Conservation (phyloP, 1,284 basidiomycete genomes). For the Hymenochaete sp. region DNA sequence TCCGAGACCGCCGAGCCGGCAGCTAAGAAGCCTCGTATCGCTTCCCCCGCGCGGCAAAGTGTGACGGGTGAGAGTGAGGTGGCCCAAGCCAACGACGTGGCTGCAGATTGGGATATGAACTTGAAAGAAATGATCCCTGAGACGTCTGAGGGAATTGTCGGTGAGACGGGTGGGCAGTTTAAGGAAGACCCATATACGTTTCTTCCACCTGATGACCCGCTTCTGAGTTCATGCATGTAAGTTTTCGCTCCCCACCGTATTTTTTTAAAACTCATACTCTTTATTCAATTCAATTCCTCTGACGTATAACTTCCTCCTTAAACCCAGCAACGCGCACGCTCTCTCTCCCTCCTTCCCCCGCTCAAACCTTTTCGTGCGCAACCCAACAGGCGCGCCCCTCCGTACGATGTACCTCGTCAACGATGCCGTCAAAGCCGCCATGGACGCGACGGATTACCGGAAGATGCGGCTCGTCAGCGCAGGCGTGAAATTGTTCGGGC, state of each 20-base stretch:
- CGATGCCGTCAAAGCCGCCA: slow-evolving; percentile 70
- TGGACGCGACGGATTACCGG: slow-evolving; percentile 78
- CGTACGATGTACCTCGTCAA: slow-evolving; percentile 90
- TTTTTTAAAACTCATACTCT: background rate
- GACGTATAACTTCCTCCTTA: slow-evolving; percentile 2
- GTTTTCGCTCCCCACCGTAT: too few relatives aligned
- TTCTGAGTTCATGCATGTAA: slow-evolving; percentile 64
- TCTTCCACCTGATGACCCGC: slow-evolving; percentile 61
- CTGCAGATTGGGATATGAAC: slow-evolving; percentile 14
- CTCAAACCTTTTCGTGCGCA: slow-evolving; percentile 78
- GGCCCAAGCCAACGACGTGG: slow-evolving; percentile 14
- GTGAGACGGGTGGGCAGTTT: slow-evolving; percentile 46
- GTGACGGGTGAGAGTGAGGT: background rate
- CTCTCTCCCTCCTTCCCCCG: slow-evolving; percentile 67
- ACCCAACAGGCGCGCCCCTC: slow-evolving; percentile 68
- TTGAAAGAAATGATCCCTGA: slow-evolving; percentile 22
- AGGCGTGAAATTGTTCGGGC: slow-evolving; percentile 71
- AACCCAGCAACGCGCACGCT: slow-evolving; percentile 53
- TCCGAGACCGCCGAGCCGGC: slow-evolving; percentile 29
- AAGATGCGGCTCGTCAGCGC: slow-evolving; percentile 83
- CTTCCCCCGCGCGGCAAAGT: slow-evolving; percentile 6
- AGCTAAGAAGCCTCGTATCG: slow-evolving; percentile 40
- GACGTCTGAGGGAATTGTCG: too few relatives aligned
- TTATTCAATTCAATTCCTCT: slow-evolving; percentile 1
- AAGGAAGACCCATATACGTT: slow-evolving; percentile 90